phyloP scores from a whole-genome alignment of 2,329 filamentous ascomycete species.

The Pyrenochaeta sp. region DNA sequence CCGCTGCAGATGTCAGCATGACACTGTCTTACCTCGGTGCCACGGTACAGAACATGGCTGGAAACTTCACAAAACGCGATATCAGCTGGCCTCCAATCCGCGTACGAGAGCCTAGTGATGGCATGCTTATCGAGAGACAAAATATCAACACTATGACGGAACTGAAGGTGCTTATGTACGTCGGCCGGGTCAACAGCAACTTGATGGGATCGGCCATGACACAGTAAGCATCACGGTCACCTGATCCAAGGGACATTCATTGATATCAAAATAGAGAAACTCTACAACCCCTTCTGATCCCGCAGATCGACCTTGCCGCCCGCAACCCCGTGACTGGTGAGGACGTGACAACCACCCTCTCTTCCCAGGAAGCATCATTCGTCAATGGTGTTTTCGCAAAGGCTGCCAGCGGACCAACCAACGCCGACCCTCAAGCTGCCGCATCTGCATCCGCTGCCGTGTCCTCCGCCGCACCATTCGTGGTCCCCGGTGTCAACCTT shows the following conservation, averaged over 20 bases:
- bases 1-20: constrained; percentile 50
- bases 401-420: constrained; percentile 58
- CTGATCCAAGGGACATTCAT: background rate
- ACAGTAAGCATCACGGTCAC: constrained; percentile 60
- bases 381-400: constrained; percentile 73
- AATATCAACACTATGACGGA: constrained; percentile 37
- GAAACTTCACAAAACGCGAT: constrained; percentile 40
- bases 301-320: constrained; percentile 71
- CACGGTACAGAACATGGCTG: constrained; percentile 50
- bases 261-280: constrained; percentile 55
- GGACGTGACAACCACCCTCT: constrained; percentile 68
- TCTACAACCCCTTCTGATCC: constrained; percentile 70
- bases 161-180: constrained; percentile 71
- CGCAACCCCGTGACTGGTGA: constrained; percentile 56
- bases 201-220: constrained; percentile 64
- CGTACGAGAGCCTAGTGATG: constrained; percentile 23
- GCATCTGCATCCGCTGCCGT: constrained; percentile 53
- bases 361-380: constrained; percentile 74
- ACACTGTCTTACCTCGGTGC: constrained; percentile 52
- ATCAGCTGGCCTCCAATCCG: constrained; percentile 35
- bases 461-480: constrained; percentile 60
- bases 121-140: constrained; percentile 38
- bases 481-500: constrained; percentile 72
- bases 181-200: constrained; percentile 70
- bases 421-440: constrained; percentile 51